Percentiles rank a stretch among this genome's conserved stretches.
These are phyloP conservation scores for Mycosarcoma mackinlayi DNA, from an alignment of 1,284 basidiomycete genomes.

Conservation along the genomic window DNA sequence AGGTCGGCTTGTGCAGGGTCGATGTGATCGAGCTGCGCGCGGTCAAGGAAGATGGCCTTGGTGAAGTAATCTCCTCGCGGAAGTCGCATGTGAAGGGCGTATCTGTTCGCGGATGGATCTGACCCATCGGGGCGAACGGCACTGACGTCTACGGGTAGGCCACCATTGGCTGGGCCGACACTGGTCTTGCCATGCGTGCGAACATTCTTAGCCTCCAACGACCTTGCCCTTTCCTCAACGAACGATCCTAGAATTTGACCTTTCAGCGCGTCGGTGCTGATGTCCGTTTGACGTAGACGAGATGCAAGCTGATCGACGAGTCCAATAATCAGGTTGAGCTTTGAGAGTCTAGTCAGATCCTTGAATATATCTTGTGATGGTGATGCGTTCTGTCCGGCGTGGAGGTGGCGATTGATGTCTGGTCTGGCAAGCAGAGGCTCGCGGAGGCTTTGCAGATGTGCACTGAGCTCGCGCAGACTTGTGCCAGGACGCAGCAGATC, in stretches of 20 bases:
- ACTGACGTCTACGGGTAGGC: background rate
- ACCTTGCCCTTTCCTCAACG: constrained; percentile 20
- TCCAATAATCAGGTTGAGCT: constrained; percentile 29
- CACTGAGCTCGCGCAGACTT: constrained; percentile 25
- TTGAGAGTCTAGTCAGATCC: constrained; percentile 23
- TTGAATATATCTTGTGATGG: constrained; percentile 2
- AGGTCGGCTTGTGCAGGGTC: constrained; percentile 57
- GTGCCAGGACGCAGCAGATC: constrained; percentile 22
- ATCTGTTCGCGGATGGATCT: constrained; percentile 26
- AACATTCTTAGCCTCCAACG: constrained; percentile 20
- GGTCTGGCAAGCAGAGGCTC: constrained; percentile 24
- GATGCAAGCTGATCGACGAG: constrained; percentile 48
- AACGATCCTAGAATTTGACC: constrained; percentile 21
- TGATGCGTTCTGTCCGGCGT: background rate
- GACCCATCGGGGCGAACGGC: background rate
- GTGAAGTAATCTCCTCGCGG: constrained; percentile 65
- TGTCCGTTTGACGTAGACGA: constrained; percentile 21
- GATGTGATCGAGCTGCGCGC: constrained; percentile 23
- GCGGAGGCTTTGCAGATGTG: constrained; percentile 18
- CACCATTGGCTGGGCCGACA: background rate
- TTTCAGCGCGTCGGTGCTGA: constrained; percentile 17
- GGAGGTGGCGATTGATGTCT: constrained; percentile 14
- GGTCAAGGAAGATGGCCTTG: constrained; percentile 49
- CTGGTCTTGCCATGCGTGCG: constrained; percentile 2
- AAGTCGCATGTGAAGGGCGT: constrained; percentile 64